phyloP scores from a whole-genome alignment of 345 rosid species.

The Combretum micranthum region DNA sequence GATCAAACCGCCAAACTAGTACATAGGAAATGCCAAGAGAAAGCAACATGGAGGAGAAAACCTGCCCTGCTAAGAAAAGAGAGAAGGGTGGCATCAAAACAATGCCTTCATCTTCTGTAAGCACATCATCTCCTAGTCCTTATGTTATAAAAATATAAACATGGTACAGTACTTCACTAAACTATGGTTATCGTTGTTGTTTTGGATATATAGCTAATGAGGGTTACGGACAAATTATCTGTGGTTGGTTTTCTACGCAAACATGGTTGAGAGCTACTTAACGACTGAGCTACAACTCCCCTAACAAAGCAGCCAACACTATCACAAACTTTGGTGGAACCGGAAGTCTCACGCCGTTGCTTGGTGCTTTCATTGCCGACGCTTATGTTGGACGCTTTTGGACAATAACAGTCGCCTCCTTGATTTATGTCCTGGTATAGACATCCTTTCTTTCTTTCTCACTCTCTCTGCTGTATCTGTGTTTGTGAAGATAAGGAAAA shows the following conservation, averaged over 20 bases:
- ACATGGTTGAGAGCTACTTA: slow-evolving; percentile 88
- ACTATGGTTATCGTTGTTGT: neutral
- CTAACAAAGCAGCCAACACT: slow-evolving; percentile 87
- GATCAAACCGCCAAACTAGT: too few species aligned
- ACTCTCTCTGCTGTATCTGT: neutral
- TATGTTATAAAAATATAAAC: too few species aligned
- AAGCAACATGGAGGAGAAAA: too few species aligned
- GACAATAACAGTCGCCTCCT: slow-evolving; percentile 65
- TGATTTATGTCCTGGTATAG: slow-evolving; percentile 62
- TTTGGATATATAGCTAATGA: slow-evolving; percentile 50
- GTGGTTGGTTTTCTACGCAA: slow-evolving; percentile 75
- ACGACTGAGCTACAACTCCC: slow-evolving; percentile 83
- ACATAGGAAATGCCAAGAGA: too few species aligned
- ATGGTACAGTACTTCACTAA: too few species aligned
- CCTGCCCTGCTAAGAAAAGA: too few species aligned
- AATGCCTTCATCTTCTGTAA: slow-evolving; percentile 75
- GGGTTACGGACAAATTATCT: slow-evolving; percentile 84
- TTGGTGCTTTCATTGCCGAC: slow-evolving; percentile 87
- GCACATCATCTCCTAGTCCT: neutral
- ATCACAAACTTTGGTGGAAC: slow-evolving; percentile 87
- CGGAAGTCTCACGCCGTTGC: slow-evolving; percentile 68
- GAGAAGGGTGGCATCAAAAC: slow-evolving; percentile 45
- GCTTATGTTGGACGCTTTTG: slow-evolving; percentile 83
- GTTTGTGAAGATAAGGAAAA: neutral
- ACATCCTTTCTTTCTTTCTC: neutral